These are phyloP conservation scores for Kodamaea sagamina DNA, from an alignment of 805 yeast species.

Conservation along the genomic window DNA sequence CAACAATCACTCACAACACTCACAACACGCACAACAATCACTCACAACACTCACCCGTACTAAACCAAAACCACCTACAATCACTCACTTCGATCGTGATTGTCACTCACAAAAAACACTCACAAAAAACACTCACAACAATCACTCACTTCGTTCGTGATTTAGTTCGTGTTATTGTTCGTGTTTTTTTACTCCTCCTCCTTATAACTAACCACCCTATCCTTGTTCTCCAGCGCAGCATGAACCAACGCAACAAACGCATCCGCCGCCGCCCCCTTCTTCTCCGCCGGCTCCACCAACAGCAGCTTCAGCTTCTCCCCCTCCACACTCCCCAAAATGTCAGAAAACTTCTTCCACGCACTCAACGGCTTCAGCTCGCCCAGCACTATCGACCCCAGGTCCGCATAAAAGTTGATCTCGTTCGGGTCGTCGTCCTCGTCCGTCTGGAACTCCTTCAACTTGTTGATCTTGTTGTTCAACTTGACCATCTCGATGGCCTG, in stretches of 20 bases:
- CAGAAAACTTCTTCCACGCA: constrained; percentile 32
- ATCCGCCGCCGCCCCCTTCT: constrained; percentile 47
- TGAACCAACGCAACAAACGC: constrained; percentile 71
- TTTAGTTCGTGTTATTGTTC: too few species aligned
- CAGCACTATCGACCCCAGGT: constrained; percentile 24
- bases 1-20: too few species aligned
- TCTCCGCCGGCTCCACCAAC: constrained; percentile 18
- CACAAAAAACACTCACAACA: too few species aligned
- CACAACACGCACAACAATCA: too few species aligned
- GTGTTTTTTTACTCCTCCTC: constrained; percentile 12
- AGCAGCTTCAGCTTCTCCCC: constrained; percentile 26
- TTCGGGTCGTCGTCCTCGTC: constrained; percentile 56
- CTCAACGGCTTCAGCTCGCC: constrained; percentile 20
- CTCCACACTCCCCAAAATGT: constrained; percentile 24
- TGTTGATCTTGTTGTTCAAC: constrained; percentile 74
- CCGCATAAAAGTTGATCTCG: constrained; percentile 47
- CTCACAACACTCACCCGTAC: too few species aligned
- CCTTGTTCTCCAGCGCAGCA: constrained; percentile 65
- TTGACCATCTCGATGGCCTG: constrained; percentile 84
- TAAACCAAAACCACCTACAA: too few species aligned
- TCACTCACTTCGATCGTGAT: too few species aligned
- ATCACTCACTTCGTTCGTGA: too few species aligned
- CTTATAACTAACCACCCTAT: constrained; percentile 31
- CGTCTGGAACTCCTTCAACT: constrained; percentile 62
- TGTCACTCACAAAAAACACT: too few species aligned